Conservation (phyloP, 352 stramenopile genomes). For the Hyaloperonospora arabidopsidis region DNA sequence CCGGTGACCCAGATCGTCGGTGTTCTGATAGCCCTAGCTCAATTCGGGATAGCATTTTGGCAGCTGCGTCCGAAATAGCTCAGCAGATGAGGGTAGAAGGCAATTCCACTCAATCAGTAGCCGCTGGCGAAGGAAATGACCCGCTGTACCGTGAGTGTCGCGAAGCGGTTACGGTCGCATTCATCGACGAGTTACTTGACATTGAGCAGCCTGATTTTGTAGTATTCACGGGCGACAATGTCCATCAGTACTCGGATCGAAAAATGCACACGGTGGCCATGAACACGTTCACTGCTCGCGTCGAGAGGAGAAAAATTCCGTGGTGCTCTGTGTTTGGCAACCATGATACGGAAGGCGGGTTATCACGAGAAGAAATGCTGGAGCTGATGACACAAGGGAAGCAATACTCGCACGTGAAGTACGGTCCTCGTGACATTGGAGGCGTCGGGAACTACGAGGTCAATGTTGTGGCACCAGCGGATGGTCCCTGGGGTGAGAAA, state of each 20-base stretch:
- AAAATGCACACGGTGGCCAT: slow-evolving; percentile 29
- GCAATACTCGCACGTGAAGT: slow-evolving; percentile 40
- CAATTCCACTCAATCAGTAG: slow-evolving; percentile 16
- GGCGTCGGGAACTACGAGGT: slow-evolving; percentile 66
- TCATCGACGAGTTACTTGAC: slow-evolving; percentile 50
- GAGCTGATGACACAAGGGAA: slow-evolving; percentile 28
- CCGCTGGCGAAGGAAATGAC: slow-evolving; percentile 12
- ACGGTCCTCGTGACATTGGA: slow-evolving; percentile 35
- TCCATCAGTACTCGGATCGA: slow-evolving; percentile 26
- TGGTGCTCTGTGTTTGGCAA: slow-evolving; percentile 61
- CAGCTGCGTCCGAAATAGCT: slow-evolving; percentile 22
- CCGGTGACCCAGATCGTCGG: slow-evolving; percentile 27
- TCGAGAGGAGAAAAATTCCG: slow-evolving; percentile 40
- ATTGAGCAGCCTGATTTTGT: slow-evolving; percentile 59
- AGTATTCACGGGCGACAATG: slow-evolving; percentile 57
- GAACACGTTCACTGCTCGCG: slow-evolving; percentile 25
- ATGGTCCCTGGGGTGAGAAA: slow-evolving; percentile 31
- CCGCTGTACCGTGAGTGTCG: slow-evolving; percentile 32
- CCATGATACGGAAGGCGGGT: slow-evolving; percentile 48
- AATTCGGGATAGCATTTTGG: slow-evolving; percentile 23
- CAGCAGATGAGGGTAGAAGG: slow-evolving; percentile 16
- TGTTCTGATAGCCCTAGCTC: slow-evolving; percentile 28
- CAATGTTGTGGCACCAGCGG: slow-evolving; percentile 31
- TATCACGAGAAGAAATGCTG: slow-evolving; percentile 38
- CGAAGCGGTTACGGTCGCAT: slow-evolving; percentile 43